Percentiles rank a stretch among this genome's conserved stretches.
phyloP scores from a whole-genome alignment of 2,329 filamentous ascomycete genomes.

The Fusarium virguliforme region DNA sequence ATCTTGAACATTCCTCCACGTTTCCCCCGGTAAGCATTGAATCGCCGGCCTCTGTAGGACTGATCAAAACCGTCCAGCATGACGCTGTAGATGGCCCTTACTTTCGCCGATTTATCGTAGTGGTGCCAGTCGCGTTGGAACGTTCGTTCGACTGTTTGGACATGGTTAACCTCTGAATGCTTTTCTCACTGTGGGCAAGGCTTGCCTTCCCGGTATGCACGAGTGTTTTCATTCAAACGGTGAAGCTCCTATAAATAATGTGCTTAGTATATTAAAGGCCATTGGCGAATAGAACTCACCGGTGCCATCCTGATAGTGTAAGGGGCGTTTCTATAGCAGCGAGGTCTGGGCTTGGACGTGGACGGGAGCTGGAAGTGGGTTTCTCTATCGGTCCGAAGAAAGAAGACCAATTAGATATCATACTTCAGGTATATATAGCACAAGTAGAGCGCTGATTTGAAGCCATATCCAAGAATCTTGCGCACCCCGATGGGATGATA shows the following conservation, averaged over 20 bases:
- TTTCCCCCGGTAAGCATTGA: not conserved
- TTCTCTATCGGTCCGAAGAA: too few species aligned
- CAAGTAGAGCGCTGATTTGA: not conserved
- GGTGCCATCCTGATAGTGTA: not conserved
- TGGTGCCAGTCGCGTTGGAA: slow-evolving; percentile 1
- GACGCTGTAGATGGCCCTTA: slow-evolving; percentile 14
- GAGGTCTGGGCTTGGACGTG: not conserved
- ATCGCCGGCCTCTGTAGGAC: not conserved
- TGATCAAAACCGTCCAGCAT: not conserved
- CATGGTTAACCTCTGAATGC: not conserved
- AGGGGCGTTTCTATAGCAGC: too few species aligned
- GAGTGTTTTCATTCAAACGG: not conserved
- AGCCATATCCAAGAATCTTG: not conserved
- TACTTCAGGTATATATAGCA: not conserved
- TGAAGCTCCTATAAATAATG: not conserved
- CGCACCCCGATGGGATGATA: not conserved
- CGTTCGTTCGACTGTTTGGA: not conserved
- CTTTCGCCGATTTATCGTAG: not conserved
- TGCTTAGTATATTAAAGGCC: fast-evolving
- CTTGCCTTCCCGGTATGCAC: not conserved
- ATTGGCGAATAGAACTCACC: not conserved
- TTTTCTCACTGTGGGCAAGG: too few species aligned
- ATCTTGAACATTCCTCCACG: not conserved
- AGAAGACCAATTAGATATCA: too few species aligned
- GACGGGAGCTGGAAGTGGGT: not conserved